Evolutionary conservation across 1,284 basidiomycete species (phyloP).

Genomic region (Fomitopsis schrenkii): DNA sequence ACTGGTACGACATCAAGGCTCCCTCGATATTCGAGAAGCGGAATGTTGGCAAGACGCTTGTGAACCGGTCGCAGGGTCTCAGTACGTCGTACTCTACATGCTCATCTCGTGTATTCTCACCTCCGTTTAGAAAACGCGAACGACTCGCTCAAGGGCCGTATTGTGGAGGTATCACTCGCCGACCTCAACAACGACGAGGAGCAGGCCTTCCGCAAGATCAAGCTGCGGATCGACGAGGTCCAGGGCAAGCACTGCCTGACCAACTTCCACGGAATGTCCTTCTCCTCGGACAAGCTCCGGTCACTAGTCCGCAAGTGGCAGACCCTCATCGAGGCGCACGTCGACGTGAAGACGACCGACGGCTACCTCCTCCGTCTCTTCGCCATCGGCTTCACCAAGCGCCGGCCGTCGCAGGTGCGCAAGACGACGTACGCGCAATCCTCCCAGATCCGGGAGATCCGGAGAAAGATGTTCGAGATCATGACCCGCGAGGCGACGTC

Average conservation of each 20-base stretch:
- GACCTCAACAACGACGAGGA: slow-evolving; percentile 99
- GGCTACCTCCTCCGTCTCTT: slow-evolving; percentile 99
- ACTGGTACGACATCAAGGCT: slow-evolving; percentile 99
- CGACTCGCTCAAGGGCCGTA: slow-evolving; percentile 97
- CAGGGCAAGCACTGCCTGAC: slow-evolving; percentile 99
- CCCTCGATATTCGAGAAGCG: slow-evolving; percentile 97
- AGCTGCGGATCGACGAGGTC: slow-evolving; percentile 95
- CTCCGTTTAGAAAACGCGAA: slow-evolving; percentile 85
- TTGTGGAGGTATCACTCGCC: slow-evolving; percentile 94
- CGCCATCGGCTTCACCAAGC: slow-evolving; percentile 98
- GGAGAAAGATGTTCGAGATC: slow-evolving; percentile 99
- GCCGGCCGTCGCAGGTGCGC: slow-evolving; percentile 93
- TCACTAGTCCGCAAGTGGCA: slow-evolving; percentile 99
- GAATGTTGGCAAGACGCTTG: slow-evolving; percentile 98
- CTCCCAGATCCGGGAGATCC: slow-evolving; percentile 94
- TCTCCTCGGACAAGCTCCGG: slow-evolving; percentile 99
- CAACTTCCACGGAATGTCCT: slow-evolving; percentile 99
- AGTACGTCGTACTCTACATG: slow-evolving; percentile 55
- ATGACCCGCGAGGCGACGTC: slow-evolving; percentile 95
- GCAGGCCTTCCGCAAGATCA: slow-evolving; percentile 99
- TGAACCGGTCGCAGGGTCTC: slow-evolving; percentile 97
- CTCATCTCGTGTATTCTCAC: slow-evolving; percentile 9
- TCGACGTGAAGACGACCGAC: slow-evolving; percentile 99
- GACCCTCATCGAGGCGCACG: slow-evolving; percentile 96
- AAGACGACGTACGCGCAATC: slow-evolving; percentile 99